Base-by-base conservation (phyloP, 1,284 basidiomycete genomes). In the Apiotrichum siamense region DNA sequence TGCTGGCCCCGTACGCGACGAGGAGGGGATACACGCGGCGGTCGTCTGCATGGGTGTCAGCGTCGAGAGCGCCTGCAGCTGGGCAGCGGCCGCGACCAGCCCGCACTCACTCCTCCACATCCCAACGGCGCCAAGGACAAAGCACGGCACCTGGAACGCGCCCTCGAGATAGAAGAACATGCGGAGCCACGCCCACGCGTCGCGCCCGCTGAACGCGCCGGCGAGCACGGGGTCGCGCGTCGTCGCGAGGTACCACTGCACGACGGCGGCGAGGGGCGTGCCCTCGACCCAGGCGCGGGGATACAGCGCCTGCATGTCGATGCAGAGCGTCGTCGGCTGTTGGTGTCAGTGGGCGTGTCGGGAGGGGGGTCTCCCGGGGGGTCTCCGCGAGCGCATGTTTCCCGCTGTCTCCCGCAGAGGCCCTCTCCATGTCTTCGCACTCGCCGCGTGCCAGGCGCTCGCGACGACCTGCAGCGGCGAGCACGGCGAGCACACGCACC, bases 111-210 rank as follows among this genome's bases (percentile, higher is more conserved):
- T 81, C 61, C 77, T 78, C 78, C 81, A 86, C 7, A 91, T 74
- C 0, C 81, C 83, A 17, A 75, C 75, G 35, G 83, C 77, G 13
- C 86, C 86, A 12, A 88, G 52, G 27, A 87, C 62, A 64, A 89
- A 89, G 1, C 84, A 78, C 0, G 88, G 87, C 0, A 89, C 68
- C 67, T 90, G 88, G 69, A 90, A 87, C 39, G 83, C 57, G 1
- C 83, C 54, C 50, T 71, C 63, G 32, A 70, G 52, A 10, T 44
- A 55, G 21, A 72, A 58, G 50, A 70, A 73, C 13, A 54, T 56
- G 33, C 54, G 60, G 42, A 73, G 55, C 72, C 72, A 75, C 9
- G 46, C 59, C 61, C 67, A 67, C 9, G 57, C 60, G 4, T 46
- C 51, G 1, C 54, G 47, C 0, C 51, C 54, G 6, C 41, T 51